These are phyloP conservation scores for Pichia thaimueangensis DNA, from an alignment of 805 yeast genomes.

Conservation along the genomic window DNA sequence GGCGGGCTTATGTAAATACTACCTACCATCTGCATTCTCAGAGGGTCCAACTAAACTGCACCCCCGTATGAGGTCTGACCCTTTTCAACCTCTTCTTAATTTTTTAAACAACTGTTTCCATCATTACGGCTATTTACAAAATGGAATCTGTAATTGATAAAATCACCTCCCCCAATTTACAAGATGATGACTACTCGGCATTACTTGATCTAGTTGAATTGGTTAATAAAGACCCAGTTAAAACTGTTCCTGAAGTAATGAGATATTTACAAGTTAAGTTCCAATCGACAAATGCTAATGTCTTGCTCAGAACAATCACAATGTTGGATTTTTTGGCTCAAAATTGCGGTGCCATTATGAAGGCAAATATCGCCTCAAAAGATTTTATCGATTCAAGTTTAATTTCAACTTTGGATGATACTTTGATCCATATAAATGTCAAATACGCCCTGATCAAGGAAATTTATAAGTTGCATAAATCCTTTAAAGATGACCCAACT, in stretches of 20 bases:
- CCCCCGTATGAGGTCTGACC: too few relatives aligned
- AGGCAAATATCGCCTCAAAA: slow-evolving; percentile 54
- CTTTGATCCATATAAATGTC: slow-evolving; percentile 57
- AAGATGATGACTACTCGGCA: slow-evolving; percentile 62
- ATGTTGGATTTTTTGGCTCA: slow-evolving; percentile 59
- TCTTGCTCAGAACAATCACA: slow-evolving; percentile 52
- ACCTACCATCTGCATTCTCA: too few relatives aligned
- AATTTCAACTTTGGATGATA: slow-evolving; percentile 44
- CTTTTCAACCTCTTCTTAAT: too few relatives aligned
- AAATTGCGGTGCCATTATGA: slow-evolving; percentile 68
- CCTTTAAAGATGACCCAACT: slow-evolving; percentile 71
- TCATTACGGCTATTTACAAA: too few relatives aligned
- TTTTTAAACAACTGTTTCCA: too few relatives aligned
- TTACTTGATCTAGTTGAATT: slow-evolving; percentile 62
- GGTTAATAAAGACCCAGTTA: slow-evolving; percentile 56
- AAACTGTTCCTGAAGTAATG: slow-evolving; percentile 43
- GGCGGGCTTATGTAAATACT: too few relatives aligned
- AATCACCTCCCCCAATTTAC: slow-evolving; percentile 60
- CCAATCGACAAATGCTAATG: slow-evolving; percentile 53
- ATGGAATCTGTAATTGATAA: slow-evolving; percentile 25
- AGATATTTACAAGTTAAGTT: slow-evolving; percentile 42
- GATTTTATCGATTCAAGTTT: slow-evolving; percentile 42
- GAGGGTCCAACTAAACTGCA: too few relatives aligned
- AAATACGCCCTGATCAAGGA: slow-evolving; percentile 61
- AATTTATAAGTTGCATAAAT: slow-evolving; percentile 55